phyloP scores from a whole-genome alignment of 169 alveolate genomes.

The Sarcocystis neurona region DNA sequence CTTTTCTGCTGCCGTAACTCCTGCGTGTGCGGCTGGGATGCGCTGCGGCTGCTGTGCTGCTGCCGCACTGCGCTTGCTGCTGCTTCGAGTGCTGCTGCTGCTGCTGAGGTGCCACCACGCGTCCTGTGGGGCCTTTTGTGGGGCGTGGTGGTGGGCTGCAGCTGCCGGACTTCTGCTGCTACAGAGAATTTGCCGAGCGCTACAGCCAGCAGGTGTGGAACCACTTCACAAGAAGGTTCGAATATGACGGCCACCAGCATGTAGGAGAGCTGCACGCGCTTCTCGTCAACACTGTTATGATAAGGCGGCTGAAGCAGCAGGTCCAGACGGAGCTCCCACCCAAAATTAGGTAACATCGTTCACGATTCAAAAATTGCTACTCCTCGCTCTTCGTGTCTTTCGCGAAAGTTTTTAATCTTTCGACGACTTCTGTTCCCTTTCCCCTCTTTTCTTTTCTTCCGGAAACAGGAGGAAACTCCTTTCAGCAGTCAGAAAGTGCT shows the following conservation, averaged over 20 bases:
- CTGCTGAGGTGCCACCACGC: too few relatives aligned
- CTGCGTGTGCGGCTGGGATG: not conserved
- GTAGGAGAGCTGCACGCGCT: constrained; percentile 80
- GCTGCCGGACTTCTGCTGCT: constrained; percentile 74
- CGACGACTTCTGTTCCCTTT: too few relatives aligned
- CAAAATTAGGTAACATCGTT: constrained; percentile 66
- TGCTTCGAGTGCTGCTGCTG: not conserved
- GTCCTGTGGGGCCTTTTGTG: not conserved
- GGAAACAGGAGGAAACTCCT: too few relatives aligned
- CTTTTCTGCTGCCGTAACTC: not conserved
- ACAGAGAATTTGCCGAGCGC: constrained; percentile 78
- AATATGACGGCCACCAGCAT: constrained; percentile 82
- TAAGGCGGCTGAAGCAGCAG: constrained; percentile 92
- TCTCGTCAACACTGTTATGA: constrained; percentile 78
- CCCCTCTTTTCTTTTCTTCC: too few relatives aligned
- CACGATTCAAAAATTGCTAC: constrained; percentile 9
- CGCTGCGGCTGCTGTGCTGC: not conserved
- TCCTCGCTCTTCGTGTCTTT: constrained; percentile 1
- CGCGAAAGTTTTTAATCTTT: too few relatives aligned
- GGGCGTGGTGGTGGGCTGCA: constrained; percentile 6
- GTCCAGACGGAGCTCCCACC: constrained; percentile 93
- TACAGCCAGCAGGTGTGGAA: constrained; percentile 58
- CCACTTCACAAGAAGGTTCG: constrained; percentile 65
- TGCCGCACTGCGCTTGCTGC: not conserved
- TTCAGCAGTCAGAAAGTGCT: too few relatives aligned